Conservation (phyloP, 169 alveolate species). For the Plasmodium coatneyi region DNA sequence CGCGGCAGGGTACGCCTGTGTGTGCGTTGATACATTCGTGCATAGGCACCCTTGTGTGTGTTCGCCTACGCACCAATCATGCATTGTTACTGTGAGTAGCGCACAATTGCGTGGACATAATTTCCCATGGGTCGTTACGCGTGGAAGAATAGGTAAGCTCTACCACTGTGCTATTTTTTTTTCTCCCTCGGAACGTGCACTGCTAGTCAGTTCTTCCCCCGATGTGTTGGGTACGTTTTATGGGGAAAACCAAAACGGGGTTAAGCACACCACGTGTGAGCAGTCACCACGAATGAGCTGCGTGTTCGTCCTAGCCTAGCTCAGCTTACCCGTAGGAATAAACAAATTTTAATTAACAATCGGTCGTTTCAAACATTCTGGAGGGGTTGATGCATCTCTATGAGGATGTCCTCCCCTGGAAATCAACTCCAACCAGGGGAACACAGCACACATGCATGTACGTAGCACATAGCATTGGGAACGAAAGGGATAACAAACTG, state of each 20-base stretch:
- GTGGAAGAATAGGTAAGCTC: not conserved
- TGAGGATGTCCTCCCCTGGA: not conserved
- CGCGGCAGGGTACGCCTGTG: not conserved
- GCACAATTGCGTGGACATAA: too few relatives aligned
- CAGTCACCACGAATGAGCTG: not conserved
- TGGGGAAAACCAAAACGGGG: not conserved
- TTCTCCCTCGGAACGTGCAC: not conserved
- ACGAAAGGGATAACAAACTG: not conserved
- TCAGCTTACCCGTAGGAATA: not conserved
- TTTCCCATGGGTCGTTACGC: not conserved
- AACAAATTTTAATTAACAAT: not conserved
- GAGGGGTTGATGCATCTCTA: not conserved
- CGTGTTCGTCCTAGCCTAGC: not conserved
- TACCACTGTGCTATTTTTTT: not conserved
- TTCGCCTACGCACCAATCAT: not conserved
- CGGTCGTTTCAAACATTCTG: not conserved
- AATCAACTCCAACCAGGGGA: not conserved
- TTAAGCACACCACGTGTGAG: not conserved
- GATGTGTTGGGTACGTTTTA: not conserved
- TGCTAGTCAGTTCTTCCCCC: not conserved
- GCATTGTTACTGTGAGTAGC: not conserved
- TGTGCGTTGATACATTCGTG: not conserved
- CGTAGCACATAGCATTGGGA: not conserved
- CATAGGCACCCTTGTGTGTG: not conserved
- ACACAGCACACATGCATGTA: not conserved